A percentile compares a stretch with the other conserved stretches of the same genome.
Evolutionary conservation across 768 basidiomycete genomes (phyloP).

Genomic region (Podaxis sp.): DNA sequence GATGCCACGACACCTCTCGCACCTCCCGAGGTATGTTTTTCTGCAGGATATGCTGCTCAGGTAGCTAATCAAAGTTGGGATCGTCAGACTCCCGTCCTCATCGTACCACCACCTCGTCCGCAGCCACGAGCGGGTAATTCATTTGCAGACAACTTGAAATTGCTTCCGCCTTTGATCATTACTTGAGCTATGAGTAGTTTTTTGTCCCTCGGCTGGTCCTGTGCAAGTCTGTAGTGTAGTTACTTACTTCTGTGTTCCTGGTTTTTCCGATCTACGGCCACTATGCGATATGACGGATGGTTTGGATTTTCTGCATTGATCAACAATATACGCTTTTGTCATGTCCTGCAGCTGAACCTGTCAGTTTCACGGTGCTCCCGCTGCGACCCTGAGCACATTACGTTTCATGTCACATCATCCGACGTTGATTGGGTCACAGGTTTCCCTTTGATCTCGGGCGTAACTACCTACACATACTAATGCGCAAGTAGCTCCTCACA

Average conservation of each 20-base stretch:
- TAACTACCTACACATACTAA: background rate
- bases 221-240: constrained; percentile 3
- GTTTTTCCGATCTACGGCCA: background rate
- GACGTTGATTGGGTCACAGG: background rate
- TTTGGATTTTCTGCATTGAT: background rate
- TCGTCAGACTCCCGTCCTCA: constrained; percentile 38
- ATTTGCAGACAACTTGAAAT: constrained; percentile 27
- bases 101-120: constrained; percentile 38
- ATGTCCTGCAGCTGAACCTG: background rate
- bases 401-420: background rate
- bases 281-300: background rate
- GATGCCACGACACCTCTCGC: constrained; percentile 48
- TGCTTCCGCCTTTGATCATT: constrained; percentile 34
- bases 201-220: constrained; percentile 6
- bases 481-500: constrained; percentile 1
- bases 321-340: background rate
- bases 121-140: constrained; percentile 21
- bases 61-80: background rate
- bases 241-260: background rate
- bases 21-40: constrained; percentile 43
- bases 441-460: background rate
- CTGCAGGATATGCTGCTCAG: background rate
- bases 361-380: too few relatives aligned
- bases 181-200: constrained; percentile 14
- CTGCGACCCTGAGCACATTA: too few relatives aligned